These are phyloP conservation scores for Agarophyton chilense DNA, from an alignment of 23 red algal species.

Conservation along the genomic window DNA sequence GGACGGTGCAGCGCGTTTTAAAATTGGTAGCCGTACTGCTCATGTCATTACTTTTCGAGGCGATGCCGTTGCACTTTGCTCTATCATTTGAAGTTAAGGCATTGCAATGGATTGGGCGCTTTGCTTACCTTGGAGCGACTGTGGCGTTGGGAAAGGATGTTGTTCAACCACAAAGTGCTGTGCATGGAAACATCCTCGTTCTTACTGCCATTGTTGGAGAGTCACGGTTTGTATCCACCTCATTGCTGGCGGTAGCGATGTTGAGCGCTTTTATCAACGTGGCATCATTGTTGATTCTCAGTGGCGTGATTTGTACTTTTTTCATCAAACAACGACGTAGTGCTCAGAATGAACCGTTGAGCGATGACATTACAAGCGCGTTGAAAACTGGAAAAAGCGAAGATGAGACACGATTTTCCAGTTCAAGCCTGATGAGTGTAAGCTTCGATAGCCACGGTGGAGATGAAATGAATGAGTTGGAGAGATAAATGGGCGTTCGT, in stretches of 20 bases:
- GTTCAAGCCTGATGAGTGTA: too few relatives aligned
- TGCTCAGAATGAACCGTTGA: too few relatives aligned
- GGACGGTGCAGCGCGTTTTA: not conserved
- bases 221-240: not conserved
- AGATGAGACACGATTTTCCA: too few relatives aligned
- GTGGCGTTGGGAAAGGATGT: not conserved
- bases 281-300: not conserved
- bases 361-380: too few relatives aligned
- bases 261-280: conserved; percentile 7
- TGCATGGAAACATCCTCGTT: conserved; percentile 26
- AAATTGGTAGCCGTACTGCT: not conserved
- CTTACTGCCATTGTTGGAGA: conserved; percentile 36
- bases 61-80: conserved; percentile 34
- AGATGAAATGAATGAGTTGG: too few relatives aligned
- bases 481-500: too few relatives aligned
- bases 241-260: not conserved
- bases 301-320: not conserved
- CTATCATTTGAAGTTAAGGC: not conserved
- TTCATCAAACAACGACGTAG: too few relatives aligned
- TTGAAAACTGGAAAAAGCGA: too few relatives aligned
- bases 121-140: conserved; percentile 44
- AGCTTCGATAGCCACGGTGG: too few relatives aligned
- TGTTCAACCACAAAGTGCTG: not conserved
- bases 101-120: not conserved
- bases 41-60: conserved; percentile 23